Base-by-base conservation (phyloP, 2,329 filamentous ascomycete genomes). In the Cadophora sp. region DNA sequence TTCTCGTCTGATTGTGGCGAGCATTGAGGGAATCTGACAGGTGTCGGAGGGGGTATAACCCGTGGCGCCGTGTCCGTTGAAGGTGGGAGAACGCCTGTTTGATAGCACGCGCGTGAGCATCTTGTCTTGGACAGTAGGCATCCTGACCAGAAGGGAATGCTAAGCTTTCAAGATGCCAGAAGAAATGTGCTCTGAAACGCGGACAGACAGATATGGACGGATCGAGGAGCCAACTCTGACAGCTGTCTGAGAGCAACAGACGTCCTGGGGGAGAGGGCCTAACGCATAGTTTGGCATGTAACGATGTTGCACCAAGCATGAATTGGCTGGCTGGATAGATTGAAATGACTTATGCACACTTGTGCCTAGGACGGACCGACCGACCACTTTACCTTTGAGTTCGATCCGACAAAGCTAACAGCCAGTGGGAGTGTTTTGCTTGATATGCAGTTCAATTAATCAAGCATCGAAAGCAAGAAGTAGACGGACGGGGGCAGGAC, bases 1-100 rank as follows among this genome's bases (percentile, higher is more conserved):
- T 77, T 43, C 73, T 84, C 83, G 24, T 84, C 83, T 24, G 78
- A 76, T 55, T 73, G 76, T 62, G 75, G 75, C 22, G 74, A 53
- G 65, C 72, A 74, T 66, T 70, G 61, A 46, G 73, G 73, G 59
- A 74, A 76, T 29, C 65, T 71, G 69, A 76, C 70, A 34, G 73
- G 74, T 58, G 76, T 75, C 62, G 74, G 73, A 37, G 71, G 71
- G 24, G 72, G 72, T 48, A 74, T 64, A 29, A 68, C 70, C 67
- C 70, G 74, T 62, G 72, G 71, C 40, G 69, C 68, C 56, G 67
- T 65, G 67, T 72, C 72, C 62, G 63, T 46, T 68, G 66, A 48
- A 65, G 70, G 59, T 46, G 69, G 60, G 51, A 69, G 63, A 66
- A 68, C 64, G 69, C 70, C 73, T 73, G 68, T 70, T 62, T 37